phyloP scores from a whole-genome alignment of 108 stramenopile genomes.

The Chaetoceros tenuissimus region DNA sequence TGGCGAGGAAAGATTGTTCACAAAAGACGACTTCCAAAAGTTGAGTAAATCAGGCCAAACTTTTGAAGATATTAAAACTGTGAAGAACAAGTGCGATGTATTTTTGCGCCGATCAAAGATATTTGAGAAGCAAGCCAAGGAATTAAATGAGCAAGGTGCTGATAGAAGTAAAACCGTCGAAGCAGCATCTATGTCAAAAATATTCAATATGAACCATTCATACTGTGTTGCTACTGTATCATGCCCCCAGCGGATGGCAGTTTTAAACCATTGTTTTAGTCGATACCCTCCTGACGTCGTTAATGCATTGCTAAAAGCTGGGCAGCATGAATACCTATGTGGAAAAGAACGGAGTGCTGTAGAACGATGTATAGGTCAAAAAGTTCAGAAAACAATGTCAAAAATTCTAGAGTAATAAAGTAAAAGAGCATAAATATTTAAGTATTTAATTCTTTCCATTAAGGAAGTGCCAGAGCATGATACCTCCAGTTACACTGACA shows the following conservation, averaged over 20 bases:
- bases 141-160: background rate
- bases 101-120: background rate
- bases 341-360: background rate
- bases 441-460: background rate
- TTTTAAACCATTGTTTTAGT: background rate
- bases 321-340: background rate
- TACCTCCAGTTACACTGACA: conserved; percentile 94
- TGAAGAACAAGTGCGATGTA: background rate
- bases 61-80: background rate
- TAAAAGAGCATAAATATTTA: background rate
- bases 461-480: conserved; percentile 82
- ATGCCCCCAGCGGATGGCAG: background rate
- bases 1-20: background rate
- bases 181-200: background rate
- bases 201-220: background rate
- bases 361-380: background rate
- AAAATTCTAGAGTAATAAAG: background rate
- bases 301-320: background rate
- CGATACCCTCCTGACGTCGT: background rate
- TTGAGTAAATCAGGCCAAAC: background rate
- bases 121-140: background rate
- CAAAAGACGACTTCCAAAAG: background rate
- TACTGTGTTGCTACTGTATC: background rate
- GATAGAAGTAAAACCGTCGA: background rate
- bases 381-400: background rate